A percentile compares a stretch with the other conserved stretches of the same genome.
These are phyloP conservation scores for Coemansia sp. DNA, from an alignment of 192 early-diverging fungal species.

Conservation along the genomic window DNA sequence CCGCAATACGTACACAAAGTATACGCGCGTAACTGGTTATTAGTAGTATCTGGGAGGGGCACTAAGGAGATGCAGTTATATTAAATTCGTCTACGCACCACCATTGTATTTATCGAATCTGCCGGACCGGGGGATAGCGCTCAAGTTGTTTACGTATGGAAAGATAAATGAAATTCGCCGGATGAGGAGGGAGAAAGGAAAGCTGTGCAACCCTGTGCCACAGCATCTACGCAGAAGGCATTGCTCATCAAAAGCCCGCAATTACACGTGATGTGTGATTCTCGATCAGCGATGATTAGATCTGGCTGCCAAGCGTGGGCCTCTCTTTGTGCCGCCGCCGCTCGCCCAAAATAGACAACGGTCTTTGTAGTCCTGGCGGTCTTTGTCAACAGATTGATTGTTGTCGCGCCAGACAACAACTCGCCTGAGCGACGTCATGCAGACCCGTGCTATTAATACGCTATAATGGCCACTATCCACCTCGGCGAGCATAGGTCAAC, in stretches of 20 bases:
- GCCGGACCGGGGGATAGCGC: neutral
- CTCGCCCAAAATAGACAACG: neutral
- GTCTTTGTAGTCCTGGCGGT: neutral
- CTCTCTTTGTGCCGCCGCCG: neutral
- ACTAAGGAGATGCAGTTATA: neutral
- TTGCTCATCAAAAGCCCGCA: neutral
- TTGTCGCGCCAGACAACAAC: neutral
- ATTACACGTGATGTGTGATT: neutral
- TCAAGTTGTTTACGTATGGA: neutral
- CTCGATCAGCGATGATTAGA: neutral
- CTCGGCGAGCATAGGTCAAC: neutral
- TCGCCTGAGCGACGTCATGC: constrained; percentile 3
- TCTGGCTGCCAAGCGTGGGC: neutral
- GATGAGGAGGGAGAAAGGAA: neutral
- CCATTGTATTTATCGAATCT: constrained; percentile 2
- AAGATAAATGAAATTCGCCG: neutral
- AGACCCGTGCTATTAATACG: constrained; percentile 2
- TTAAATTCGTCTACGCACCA: constrained; percentile 2
- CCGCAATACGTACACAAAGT: neutral
- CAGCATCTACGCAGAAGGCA: neutral
- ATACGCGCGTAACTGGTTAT: neutral
- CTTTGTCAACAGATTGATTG: neutral
- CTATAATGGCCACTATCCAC: neutral
- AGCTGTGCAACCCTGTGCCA: neutral
- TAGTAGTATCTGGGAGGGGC: neutral